These are phyloP conservation scores for Podosphaera xanthii DNA, from an alignment of 2,329 filamentous ascomycete species.

Conservation along the genomic window DNA sequence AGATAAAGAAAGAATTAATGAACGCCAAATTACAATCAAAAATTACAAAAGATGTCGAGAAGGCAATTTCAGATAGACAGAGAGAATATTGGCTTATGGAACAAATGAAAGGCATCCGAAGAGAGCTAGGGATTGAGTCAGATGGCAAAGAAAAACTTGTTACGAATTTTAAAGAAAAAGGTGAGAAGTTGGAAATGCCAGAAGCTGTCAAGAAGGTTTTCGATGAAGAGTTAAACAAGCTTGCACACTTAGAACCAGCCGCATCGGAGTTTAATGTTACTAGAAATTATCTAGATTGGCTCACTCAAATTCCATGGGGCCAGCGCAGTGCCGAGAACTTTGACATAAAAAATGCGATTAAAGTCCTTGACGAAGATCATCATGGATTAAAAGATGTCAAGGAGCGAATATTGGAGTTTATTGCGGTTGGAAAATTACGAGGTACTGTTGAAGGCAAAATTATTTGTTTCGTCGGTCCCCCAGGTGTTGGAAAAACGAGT, in stretches of 20 bases:
- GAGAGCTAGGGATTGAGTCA: conserved; percentile 87
- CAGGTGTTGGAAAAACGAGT: conserved; percentile 94
- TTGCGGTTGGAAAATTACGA: conserved; percentile 87
- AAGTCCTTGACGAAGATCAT: conserved; percentile 85
- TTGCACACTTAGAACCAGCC: conserved; percentile 81
- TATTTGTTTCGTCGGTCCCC: conserved; percentile 87
- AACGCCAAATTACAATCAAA: conserved; percentile 93
- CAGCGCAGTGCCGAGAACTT: conserved; percentile 92
- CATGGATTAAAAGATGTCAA: conserved; percentile 96
- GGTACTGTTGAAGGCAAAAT: conserved; percentile 98
- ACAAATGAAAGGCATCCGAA: conserved; percentile 95
- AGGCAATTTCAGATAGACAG: conserved; percentile 90
- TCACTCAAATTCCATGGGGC: conserved; percentile 96
- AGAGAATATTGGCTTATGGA: conserved; percentile 98
- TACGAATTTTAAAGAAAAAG: conserved; percentile 93
- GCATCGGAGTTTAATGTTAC: conserved; percentile 98
- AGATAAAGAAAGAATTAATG: conserved; percentile 96
- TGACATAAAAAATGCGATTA: conserved; percentile 73
- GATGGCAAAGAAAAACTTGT: conserved; percentile 97
- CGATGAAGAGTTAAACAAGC: conserved; percentile 92
- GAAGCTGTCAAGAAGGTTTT: conserved; percentile 94
- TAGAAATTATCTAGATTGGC: conserved; percentile 93
- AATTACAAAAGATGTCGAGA: conserved; percentile 93
- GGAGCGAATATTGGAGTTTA: conserved; percentile 93
- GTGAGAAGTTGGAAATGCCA: conserved; percentile 82